Conservation (phyloP, 768 basidiomycete species). For the Phaffia australis region DNA sequence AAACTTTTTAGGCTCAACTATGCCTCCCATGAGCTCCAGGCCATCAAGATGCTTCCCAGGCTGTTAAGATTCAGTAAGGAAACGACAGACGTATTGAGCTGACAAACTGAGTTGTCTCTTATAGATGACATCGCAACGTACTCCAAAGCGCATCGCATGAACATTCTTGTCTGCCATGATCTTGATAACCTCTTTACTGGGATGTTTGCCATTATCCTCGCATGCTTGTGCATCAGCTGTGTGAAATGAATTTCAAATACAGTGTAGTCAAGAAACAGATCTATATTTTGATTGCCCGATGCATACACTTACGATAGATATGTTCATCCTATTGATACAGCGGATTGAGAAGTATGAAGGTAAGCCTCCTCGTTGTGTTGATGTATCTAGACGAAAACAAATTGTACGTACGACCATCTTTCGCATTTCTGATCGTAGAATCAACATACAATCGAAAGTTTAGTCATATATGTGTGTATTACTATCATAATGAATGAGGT, state of each 20-base stretch:
- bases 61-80: not conserved
- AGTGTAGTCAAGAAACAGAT: not conserved
- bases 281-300: not conserved
- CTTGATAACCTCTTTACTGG: conserved; percentile 63
- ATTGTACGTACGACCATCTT: conserved; percentile 61
- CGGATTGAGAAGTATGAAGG: no score
- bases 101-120: not conserved
- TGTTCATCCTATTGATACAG: no score
- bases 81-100: not conserved
- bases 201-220: conserved; percentile 83
- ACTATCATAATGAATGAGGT: no score
- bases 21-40: conserved; percentile 57
- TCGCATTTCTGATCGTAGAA: conserved; percentile 52
- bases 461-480: no score
- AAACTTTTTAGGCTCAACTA: conserved; percentile 72
- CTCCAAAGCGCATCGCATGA: conserved; percentile 80
- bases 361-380: no score
- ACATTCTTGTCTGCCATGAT: conserved; percentile 57
- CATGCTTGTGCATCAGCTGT: conserved; percentile 54
- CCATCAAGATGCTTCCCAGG: conserved; percentile 82
- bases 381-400: no score
- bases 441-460: no score
- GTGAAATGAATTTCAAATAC: not conserved
- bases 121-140: not conserved
- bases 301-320: no score